A percentile compares a stretch with the other conserved stretches of the same genome.
phyloP scores from a whole-genome alignment of 306 rosid genomes.

The Begonia peltatifolia region DNA sequence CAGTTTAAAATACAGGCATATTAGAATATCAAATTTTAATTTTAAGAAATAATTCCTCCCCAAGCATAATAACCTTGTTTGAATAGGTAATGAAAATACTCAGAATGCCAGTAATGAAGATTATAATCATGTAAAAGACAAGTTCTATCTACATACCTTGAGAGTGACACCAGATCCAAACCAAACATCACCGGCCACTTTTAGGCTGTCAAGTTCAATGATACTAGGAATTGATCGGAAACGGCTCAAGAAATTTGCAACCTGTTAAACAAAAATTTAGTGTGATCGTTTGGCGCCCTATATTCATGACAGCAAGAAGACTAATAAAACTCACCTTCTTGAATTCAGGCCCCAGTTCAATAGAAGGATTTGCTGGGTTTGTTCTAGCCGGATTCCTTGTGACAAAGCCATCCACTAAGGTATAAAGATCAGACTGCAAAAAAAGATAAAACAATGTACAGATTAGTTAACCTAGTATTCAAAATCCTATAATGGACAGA shows the following conservation, averaged over 20 bases:
- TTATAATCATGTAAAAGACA: background rate
- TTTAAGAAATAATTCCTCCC: no score
- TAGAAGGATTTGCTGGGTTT: conserved; percentile 71
- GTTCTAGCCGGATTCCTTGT: conserved; percentile 50
- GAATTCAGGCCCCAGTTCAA: conserved; percentile 97
- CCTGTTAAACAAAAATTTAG: conserved; percentile 26
- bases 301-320: no score
- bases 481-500: no score
- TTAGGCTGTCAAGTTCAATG: conserved; percentile 70
- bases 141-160: conserved; percentile 38
- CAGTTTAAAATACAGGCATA: no score
- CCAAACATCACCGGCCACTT: conserved; percentile 88
- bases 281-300: no score
- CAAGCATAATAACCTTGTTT: no score
- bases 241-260: conserved; percentile 62
- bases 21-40: no score
- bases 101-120: background rate
- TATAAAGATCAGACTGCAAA: conserved; percentile 84
- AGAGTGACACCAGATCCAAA: conserved; percentile 67
- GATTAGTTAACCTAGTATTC: no score
- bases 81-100: no score
- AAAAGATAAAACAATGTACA: conserved; percentile 2
- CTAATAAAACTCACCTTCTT: conserved; percentile 48
- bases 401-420: conserved; percentile 57
- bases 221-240: conserved; percentile 94